These are phyloP conservation scores for Yamadazyma phyllophila DNA, from an alignment of 805 yeast genomes.

Conservation along the genomic window DNA sequence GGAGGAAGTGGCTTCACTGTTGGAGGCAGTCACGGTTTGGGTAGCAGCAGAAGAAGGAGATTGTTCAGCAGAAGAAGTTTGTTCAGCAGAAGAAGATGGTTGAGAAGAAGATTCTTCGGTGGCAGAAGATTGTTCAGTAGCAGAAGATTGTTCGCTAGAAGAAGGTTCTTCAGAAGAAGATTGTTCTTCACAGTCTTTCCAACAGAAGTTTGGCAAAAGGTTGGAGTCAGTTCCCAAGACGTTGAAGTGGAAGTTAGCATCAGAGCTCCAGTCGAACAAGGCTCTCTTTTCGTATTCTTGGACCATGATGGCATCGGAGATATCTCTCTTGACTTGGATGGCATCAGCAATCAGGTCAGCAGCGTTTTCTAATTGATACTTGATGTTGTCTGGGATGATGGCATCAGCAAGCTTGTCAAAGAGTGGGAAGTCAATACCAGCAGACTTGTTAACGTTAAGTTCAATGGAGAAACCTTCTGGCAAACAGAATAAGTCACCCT, in stretches of 20 bases:
- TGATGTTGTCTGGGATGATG: conserved; percentile 8
- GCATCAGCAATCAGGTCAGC: background rate
- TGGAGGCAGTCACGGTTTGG: background rate
- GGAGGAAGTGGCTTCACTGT: background rate
- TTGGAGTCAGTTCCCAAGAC: conserved; percentile 10
- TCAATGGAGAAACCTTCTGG: conserved; percentile 23
- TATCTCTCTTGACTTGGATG: conserved; percentile 8
- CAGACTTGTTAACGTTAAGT: conserved; percentile 7
- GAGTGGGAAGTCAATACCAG: conserved; percentile 10
- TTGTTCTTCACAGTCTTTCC: conserved; percentile 13
- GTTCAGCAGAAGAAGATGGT: conserved; percentile 3
- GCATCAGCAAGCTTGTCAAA: conserved; percentile 7
- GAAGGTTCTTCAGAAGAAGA: conserved; percentile 7
- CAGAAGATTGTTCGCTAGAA: background rate
- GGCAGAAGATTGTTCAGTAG: background rate
- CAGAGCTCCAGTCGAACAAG: conserved; percentile 8
- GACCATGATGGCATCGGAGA: conserved; percentile 4
- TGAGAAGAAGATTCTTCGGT: conserved; percentile 4
- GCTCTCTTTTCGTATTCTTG: conserved; percentile 11
- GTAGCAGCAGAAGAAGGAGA: background rate
- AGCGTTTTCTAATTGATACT: conserved; percentile 11
- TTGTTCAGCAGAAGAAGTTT: conserved; percentile 1
- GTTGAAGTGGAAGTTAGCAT: conserved; percentile 6
- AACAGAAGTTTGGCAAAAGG: conserved; percentile 17
- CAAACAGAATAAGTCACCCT: conserved; percentile 22